Evolutionary conservation across 352 stramenopile species (phyloP).

Genomic region (Phytophthora sojae): DNA sequence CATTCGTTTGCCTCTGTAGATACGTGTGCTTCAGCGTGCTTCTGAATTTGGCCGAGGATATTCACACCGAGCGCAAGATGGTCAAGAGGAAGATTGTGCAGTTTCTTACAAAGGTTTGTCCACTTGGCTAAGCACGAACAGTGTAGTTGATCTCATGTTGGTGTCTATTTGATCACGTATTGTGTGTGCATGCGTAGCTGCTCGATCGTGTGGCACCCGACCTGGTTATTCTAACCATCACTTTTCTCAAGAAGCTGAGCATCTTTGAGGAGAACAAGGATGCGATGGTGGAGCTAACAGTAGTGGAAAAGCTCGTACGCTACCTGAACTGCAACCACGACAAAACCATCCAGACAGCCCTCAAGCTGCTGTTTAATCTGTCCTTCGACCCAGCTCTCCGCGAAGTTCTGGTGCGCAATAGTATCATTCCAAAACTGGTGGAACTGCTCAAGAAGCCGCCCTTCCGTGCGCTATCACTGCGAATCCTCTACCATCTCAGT

Average conservation of each 20-base stretch:
- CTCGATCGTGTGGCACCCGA: constrained; percentile 90
- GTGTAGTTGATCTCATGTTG: not conserved
- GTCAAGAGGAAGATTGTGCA: constrained; percentile 93
- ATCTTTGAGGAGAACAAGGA: constrained; percentile 97
- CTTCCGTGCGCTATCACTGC: constrained; percentile 87
- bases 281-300: constrained; percentile 84
- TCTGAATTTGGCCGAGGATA: constrained; percentile 95
- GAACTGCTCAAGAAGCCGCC: constrained; percentile 93
- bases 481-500: constrained; percentile 96
- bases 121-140: not conserved
- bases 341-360: constrained; percentile 85
- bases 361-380: constrained; percentile 95
- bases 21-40: constrained; percentile 94
- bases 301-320: constrained; percentile 80
- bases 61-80: constrained; percentile 96
- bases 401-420: constrained; percentile 89
- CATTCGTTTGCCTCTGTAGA: constrained; percentile 32
- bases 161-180: constrained; percentile 13
- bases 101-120: constrained; percentile 74
- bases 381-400: constrained; percentile 92
- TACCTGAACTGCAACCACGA: constrained; percentile 87
- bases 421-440: constrained; percentile 93
- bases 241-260: constrained; percentile 94
- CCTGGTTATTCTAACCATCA: constrained; percentile 90
- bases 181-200: constrained; percentile 49